Conservation (phyloP, 2,329 filamentous ascomycete genomes). For the Ceratocystis alfenasii region DNA sequence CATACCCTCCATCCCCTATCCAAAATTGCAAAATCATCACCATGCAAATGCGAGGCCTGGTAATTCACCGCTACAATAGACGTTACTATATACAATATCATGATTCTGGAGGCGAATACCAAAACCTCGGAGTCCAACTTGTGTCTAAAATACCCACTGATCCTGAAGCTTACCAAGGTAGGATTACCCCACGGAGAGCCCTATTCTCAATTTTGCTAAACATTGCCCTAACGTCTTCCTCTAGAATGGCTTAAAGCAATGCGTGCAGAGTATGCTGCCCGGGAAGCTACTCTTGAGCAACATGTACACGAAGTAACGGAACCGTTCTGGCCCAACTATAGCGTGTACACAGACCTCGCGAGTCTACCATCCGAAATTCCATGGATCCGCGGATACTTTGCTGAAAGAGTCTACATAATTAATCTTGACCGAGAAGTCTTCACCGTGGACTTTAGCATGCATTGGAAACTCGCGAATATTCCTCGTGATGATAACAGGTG, state of each 20-base stretch:
- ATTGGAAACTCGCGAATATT: conserved; percentile 24
- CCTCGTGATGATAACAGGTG: conserved; percentile 22
- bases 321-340: too few species aligned
- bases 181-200: background rate
- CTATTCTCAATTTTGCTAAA: background rate
- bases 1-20: background rate
- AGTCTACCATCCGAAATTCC: background rate
- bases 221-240: background rate
- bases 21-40: background rate
- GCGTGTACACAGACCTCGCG: background rate
- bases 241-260: background rate
- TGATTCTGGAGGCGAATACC: background rate
- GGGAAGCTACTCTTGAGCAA: background rate
- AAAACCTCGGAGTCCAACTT: background rate
- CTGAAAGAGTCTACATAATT: background rate
- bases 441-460: conserved; percentile 23
- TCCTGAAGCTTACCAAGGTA: background rate
- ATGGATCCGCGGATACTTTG: background rate
- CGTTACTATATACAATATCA: background rate
- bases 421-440: conserved; percentile 24
- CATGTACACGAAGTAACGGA: too few species aligned
- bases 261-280: background rate
- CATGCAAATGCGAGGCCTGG: background rate
- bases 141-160: background rate
- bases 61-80: background rate